Evolutionary conservation across 495 filamentous ascomycete genomes (phyloP).

Genomic region (Cladorrhinum samala): DNA sequence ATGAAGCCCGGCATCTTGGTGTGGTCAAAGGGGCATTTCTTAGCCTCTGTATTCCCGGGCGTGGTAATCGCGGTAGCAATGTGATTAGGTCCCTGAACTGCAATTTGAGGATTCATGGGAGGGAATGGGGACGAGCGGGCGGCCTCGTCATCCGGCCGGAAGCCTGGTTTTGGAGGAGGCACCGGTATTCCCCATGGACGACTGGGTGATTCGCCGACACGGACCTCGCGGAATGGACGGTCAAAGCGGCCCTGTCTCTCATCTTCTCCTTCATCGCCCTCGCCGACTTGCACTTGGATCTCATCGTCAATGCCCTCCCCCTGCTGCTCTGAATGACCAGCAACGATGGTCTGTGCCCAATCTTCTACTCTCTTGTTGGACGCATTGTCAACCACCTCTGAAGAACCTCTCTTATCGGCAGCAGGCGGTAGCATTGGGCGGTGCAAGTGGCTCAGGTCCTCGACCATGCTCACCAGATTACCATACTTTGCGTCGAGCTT

Average conservation of each 20-base stretch:
- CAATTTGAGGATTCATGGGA: neutral
- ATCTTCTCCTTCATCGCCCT: slow-evolving; percentile 29
- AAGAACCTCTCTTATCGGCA: slow-evolving; percentile 27
- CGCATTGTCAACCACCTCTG: slow-evolving; percentile 37
- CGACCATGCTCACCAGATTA: slow-evolving; percentile 82
- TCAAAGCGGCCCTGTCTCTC: slow-evolving; percentile 62
- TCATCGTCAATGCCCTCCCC: no score
- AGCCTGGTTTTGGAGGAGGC: slow-evolving; percentile 24
- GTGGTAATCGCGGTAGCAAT: neutral
- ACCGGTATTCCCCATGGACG: slow-evolving; percentile 87
- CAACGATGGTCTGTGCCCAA: slow-evolving; percentile 70
- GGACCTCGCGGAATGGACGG: slow-evolving; percentile 70
- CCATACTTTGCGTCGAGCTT: slow-evolving; percentile 90
- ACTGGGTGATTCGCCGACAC: slow-evolving; percentile 83
- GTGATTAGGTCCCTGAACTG: neutral
- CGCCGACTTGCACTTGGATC: slow-evolving; percentile 18
- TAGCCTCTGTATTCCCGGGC: slow-evolving; percentile 2
- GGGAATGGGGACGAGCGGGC: neutral
- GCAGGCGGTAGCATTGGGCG: slow-evolving; percentile 64
- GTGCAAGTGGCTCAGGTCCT: slow-evolving; percentile 75
- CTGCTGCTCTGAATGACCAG: slow-evolving; percentile 36
- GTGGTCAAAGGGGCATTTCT: slow-evolving; percentile 45
- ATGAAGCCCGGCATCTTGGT: slow-evolving; percentile 26
- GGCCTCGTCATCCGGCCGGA: slow-evolving; percentile 17
- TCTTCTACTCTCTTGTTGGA: slow-evolving; percentile 64